These are phyloP conservation scores for Candida tallmaniae DNA, from an alignment of 805 yeast species.

Conservation along the genomic window DNA sequence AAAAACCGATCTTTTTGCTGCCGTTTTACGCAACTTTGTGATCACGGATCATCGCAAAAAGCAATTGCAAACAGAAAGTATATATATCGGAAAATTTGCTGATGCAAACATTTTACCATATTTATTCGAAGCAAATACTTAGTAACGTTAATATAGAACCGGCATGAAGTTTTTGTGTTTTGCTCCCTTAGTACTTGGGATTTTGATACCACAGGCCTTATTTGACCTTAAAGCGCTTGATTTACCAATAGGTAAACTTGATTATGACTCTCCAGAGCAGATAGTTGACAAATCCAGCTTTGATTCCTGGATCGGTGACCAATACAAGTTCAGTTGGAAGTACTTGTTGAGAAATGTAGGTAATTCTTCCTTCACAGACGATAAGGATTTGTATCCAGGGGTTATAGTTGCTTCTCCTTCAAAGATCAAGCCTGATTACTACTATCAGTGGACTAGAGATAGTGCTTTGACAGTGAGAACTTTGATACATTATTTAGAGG, in stretches of 20 bases:
- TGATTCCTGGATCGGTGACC: slow-evolving; percentile 46
- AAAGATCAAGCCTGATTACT: slow-evolving; percentile 65
- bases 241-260: neutral
- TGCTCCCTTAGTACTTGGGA: neutral
- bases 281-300: slow-evolving; percentile 44
- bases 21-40: too few species aligned
- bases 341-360: slow-evolving; percentile 13
- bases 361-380: slow-evolving; percentile 7
- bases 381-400: slow-evolving; percentile 47
- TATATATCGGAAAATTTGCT: too few species aligned
- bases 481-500: slow-evolving; percentile 52
- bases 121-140: too few species aligned
- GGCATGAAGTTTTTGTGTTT: neutral
- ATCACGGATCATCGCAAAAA: too few species aligned
- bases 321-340: slow-evolving; percentile 22
- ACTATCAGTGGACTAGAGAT: slow-evolving; percentile 88
- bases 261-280: too few species aligned
- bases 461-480: slow-evolving; percentile 76
- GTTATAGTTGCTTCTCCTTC: slow-evolving; percentile 87
- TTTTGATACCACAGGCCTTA: slow-evolving; percentile 5
- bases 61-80: too few species aligned
- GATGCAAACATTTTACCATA: too few species aligned
- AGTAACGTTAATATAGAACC: too few species aligned
- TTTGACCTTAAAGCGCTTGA: too few species aligned
- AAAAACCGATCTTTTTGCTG: too few species aligned